phyloP scores from a whole-genome alignment of 2,329 filamentous ascomycete species.

The Colletotrichum lini region DNA sequence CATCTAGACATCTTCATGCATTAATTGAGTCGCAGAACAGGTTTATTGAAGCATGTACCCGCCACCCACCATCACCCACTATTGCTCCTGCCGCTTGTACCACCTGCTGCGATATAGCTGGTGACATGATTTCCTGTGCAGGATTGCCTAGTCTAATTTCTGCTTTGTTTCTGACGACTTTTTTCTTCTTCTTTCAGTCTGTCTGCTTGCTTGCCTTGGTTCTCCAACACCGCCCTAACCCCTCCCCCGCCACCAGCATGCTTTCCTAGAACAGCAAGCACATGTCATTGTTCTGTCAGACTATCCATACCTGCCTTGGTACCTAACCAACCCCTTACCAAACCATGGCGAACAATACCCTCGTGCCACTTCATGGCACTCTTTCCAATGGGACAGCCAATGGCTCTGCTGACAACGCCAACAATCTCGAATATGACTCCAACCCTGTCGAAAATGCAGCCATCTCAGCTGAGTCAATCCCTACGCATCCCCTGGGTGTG shows the following conservation, averaged over 20 bases:
- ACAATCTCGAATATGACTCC: slow-evolving; percentile 39
- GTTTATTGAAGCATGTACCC: slow-evolving; percentile 35
- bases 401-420: slow-evolving; percentile 20
- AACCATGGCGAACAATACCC: slow-evolving; percentile 34
- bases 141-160: slow-evolving; percentile 9
- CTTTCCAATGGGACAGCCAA: slow-evolving; percentile 30
- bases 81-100: slow-evolving; percentile 29
- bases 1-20: slow-evolving; percentile 41
- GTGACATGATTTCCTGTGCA: slow-evolving; percentile 34
- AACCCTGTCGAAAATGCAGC: slow-evolving; percentile 21
- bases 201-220: slow-evolving; percentile 19
- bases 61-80: slow-evolving; percentile 23
- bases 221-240: slow-evolving; percentile 26
- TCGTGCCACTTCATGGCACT: slow-evolving; percentile 16
- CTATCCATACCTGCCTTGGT: too few species aligned
- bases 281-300: slow-evolving; percentile 31
- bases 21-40: slow-evolving; percentile 32
- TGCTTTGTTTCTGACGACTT: slow-evolving; percentile 20
- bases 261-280: slow-evolving; percentile 24
- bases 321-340: not conserved
- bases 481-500: slow-evolving; percentile 84
- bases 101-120: slow-evolving; percentile 26
- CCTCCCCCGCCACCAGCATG: slow-evolving; percentile 11
- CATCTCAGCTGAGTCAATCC: slow-evolving; percentile 66
- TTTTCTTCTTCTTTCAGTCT: slow-evolving; percentile 10